Evolutionary conservation across 768 basidiomycete species (phyloP), one percentile per base, ranked within the genome.

Genomic region (Xerocomellus dryophilus): DNA sequence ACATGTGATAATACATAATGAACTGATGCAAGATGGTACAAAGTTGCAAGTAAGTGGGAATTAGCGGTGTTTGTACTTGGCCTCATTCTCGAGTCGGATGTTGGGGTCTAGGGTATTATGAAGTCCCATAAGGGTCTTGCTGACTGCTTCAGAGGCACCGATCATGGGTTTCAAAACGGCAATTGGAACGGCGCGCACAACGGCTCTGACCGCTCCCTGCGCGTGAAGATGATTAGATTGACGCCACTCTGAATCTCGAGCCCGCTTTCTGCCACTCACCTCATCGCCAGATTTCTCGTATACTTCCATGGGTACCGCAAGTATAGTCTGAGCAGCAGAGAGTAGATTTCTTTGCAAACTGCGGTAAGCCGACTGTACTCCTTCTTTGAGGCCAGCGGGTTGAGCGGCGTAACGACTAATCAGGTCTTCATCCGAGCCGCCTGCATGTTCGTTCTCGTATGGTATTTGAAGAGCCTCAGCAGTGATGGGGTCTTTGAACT

Each of bases 241-340:
- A 25, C 18, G 32, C 34, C 12, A 47, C 17, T 25, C 11, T 23
- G 11, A 15, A 43, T n/a, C 21, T 54, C 25, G 3, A 46, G 31
- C 4, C 14, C 15, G 1, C 7, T 39, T 34, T 21, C 10, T 40
- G 18, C 1, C 12, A 74, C 81, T 63, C 61, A 89, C 95, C 81
- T 97, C 91, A 52, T 86, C 88, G 8, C 93, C 92, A 10, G 93
- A 90, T 55, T 90, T 79, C 71, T 99, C 97, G 62, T 98, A 96
- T 11, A 98, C 93, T 70, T 98, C 97, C 96, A 98, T 98, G 1
- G 97, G 97, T 1, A 99, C 93, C 1, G 97, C 96, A 35, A 99
- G 80, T 57, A 99, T 98, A 0, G 97, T 99, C 73, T 99, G 96
- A 23, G 96, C 97, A 25, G 97, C 97, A 40, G 90, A 91, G 62